Conservation (phyloP, 2,329 filamentous ascomycete species). For the Xenosphaeropsis pyriputrescens region DNA sequence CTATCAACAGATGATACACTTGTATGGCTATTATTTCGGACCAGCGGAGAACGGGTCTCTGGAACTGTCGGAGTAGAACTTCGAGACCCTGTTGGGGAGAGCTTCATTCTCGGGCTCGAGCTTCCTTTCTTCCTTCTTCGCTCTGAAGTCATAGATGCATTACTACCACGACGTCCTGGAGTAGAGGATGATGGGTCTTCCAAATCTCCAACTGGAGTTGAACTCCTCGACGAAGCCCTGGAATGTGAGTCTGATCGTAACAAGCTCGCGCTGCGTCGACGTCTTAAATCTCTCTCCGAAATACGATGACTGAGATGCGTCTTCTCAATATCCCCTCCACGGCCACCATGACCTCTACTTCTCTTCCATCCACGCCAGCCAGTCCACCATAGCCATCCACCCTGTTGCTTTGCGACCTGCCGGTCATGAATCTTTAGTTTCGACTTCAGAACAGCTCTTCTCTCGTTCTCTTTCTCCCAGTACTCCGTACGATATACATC, state of each 20-base stretch:
- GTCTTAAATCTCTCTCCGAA: conserved; percentile 13
- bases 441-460: conserved; percentile 55
- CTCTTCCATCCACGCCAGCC: conserved; percentile 45
- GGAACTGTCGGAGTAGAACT: conserved; percentile 15
- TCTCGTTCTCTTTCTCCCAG: conserved; percentile 93
- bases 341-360: conserved; percentile 7
- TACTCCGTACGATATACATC: conserved; percentile 88
- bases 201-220: conserved; percentile 16
- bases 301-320: conserved; percentile 11
- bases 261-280: conserved; percentile 13
- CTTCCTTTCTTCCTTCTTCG: conserved; percentile 14
- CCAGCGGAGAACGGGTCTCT: conserved; percentile 9
- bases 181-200: conserved; percentile 12
- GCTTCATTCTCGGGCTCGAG: conserved; percentile 8
- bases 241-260: conserved; percentile 16
- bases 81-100: conserved; percentile 12
- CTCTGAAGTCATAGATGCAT: conserved; percentile 13
- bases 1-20: conserved; percentile 16
- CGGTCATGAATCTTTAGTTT: conserved; percentile 56
- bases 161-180: conserved; percentile 14
- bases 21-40: conserved; percentile 15
- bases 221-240: conserved; percentile 19
- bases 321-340: conserved; percentile 14
- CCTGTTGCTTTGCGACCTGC: conserved; percentile 50
- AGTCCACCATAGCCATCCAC: conserved; percentile 77